These are phyloP conservation scores for Aspergillus pseudotamarii DNA, from an alignment of 2,329 filamentous ascomycete species.

Conservation along the genomic window DNA sequence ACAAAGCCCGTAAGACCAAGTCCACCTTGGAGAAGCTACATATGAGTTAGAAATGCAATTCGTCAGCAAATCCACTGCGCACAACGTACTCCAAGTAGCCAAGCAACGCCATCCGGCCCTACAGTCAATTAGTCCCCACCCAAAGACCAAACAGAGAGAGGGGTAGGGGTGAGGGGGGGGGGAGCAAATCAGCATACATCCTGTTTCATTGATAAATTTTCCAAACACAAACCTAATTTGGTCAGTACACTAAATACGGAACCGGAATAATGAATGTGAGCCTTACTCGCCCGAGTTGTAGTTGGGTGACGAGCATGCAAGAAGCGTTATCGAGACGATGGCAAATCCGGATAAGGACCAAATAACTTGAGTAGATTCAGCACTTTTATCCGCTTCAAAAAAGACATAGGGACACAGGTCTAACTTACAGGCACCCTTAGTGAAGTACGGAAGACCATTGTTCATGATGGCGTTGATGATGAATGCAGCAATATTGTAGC, in stretches of 20 bases:
- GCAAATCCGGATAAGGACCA: constrained; percentile 72
- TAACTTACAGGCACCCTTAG: constrained; percentile 62
- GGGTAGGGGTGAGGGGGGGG: too few species aligned
- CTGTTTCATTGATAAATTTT: constrained; percentile 68
- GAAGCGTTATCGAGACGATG: constrained; percentile 69
- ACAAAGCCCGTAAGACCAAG: constrained; percentile 59
- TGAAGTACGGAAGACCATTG: constrained; percentile 64
- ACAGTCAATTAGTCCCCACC: constrained; percentile 17
- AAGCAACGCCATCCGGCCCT: constrained; percentile 64
- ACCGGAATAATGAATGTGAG: neutral
- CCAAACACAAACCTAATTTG: constrained; percentile 55
- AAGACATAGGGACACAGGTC: neutral
- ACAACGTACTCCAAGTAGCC: constrained; percentile 45
- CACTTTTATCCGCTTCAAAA: neutral
- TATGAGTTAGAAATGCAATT: constrained; percentile 22
- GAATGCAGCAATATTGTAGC: constrained; percentile 63
- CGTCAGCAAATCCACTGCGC: neutral
- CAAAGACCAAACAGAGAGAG: neutral
- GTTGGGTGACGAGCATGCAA: constrained; percentile 67
- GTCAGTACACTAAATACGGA: constrained; percentile 12
- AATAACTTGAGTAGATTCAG: constrained; percentile 46
- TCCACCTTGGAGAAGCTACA: constrained; percentile 51
- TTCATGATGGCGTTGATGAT: constrained; percentile 68
- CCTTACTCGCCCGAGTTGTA: constrained; percentile 66
- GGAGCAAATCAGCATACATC: constrained; percentile 47